Evolutionary conservation across 2,329 filamentous ascomycete genomes (phyloP).

Genomic region (Neophaeococcomyces mojaviensis): DNA sequence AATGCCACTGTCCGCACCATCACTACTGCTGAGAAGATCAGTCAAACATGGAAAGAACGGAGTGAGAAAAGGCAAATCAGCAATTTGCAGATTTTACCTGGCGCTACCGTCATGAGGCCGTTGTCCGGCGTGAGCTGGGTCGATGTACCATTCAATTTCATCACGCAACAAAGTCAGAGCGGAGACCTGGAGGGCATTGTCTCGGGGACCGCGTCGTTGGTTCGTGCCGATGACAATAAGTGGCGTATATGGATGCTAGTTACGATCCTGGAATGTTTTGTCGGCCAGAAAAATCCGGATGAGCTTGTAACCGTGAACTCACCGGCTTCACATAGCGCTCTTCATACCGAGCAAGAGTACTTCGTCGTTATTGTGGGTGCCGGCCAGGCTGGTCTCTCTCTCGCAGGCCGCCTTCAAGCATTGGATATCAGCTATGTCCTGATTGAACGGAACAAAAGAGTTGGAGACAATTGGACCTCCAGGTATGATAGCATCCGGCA

Average conservation of each 20-base stretch:
- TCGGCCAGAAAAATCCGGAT: slow-evolving; percentile 21
- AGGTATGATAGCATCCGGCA: slow-evolving; percentile 39
- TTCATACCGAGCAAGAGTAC: slow-evolving; percentile 23
- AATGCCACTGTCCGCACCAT: slow-evolving; percentile 23
- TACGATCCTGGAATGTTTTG: slow-evolving; percentile 23
- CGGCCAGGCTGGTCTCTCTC: slow-evolving; percentile 39
- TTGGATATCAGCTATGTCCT: slow-evolving; percentile 37
- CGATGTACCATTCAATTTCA: slow-evolving; percentile 10
- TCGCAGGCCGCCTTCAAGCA: slow-evolving; percentile 38
- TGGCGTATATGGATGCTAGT: slow-evolving; percentile 26
- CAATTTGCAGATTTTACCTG: slow-evolving; percentile 10
- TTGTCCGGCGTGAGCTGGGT: slow-evolving; percentile 10
- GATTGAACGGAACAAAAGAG: slow-evolving; percentile 35
- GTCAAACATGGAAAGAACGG: slow-evolving; percentile 17
- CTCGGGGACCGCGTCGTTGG: slow-evolving; percentile 19
- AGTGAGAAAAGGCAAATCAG: slow-evolving; percentile 5
- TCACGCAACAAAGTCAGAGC: neutral
- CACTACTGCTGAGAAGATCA: slow-evolving; percentile 13
- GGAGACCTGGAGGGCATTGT: slow-evolving; percentile 12
- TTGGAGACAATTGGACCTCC: slow-evolving; percentile 41
- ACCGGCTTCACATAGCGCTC: slow-evolving; percentile 9
- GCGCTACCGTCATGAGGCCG: slow-evolving; percentile 2
- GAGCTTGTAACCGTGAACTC: slow-evolving; percentile 8
- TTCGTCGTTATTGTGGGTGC: slow-evolving; percentile 32
- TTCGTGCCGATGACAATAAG: slow-evolving; percentile 9